Percentiles rank a stretch among this genome's conserved stretches.
phyloP scores from a whole-genome alignment of 2,329 filamentous ascomycete genomes.

The Beauveria asiatica region DNA sequence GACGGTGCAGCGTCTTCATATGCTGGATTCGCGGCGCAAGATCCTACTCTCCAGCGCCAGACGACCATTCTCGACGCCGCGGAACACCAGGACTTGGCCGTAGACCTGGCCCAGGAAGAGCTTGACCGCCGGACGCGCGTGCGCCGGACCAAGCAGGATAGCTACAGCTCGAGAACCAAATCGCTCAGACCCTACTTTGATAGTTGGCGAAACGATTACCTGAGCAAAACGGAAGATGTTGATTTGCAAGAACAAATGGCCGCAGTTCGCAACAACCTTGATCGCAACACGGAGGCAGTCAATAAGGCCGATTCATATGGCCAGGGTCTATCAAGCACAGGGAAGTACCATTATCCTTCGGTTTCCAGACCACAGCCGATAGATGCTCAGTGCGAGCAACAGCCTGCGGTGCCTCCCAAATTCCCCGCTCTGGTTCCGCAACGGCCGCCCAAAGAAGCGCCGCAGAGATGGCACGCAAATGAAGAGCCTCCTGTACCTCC shows the following conservation, averaged over 20 bases:
- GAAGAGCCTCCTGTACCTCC: constrained; percentile 7
- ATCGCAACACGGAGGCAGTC: constrained; percentile 24
- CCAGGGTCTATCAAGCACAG: constrained; percentile 18
- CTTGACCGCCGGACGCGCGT: constrained; percentile 57
- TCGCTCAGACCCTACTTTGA: constrained; percentile 7
- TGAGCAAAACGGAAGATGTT: constrained; percentile 28
- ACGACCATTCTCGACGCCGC: constrained; percentile 58
- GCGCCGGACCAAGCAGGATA: constrained; percentile 36
- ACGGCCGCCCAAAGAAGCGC: constrained; percentile 24
- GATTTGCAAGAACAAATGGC: constrained; percentile 45
- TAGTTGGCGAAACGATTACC: background rate
- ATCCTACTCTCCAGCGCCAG: constrained; percentile 51
- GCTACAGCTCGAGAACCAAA: background rate
- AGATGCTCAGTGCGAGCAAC: constrained; percentile 28
- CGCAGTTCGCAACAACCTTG: constrained; percentile 38
- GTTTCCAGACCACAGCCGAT: constrained; percentile 44
- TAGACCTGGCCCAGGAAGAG: constrained; percentile 67
- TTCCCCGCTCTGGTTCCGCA: constrained; percentile 18
- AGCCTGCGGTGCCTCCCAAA: constrained; percentile 18
- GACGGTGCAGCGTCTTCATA: constrained; percentile 26
- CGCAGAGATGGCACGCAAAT: background rate
- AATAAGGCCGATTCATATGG: constrained; percentile 12
- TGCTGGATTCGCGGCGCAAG: constrained; percentile 42
- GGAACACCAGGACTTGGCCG: constrained; percentile 66
- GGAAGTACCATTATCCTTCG: constrained; percentile 47